Evolutionary conservation across 352 stramenopile species (phyloP).

Genomic region (Saprolegnia parasitica): DNA sequence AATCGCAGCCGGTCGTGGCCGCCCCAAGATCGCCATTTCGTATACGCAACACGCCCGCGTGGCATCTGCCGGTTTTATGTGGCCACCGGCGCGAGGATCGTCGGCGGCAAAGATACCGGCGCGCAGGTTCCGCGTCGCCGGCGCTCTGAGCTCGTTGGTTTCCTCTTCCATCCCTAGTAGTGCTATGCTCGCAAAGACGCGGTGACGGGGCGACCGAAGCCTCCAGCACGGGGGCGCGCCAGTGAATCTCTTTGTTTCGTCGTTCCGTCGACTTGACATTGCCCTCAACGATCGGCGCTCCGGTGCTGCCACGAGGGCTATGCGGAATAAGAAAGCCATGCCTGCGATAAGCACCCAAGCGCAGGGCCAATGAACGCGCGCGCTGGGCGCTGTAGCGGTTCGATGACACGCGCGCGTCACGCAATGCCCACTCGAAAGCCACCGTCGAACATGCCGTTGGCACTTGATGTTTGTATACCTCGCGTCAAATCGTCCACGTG

Average conservation of each 20-base stretch:
- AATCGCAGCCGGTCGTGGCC: background rate
- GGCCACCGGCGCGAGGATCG: too few relatives aligned
- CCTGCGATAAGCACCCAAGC: background rate
- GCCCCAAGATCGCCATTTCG: background rate
- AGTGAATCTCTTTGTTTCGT: too few relatives aligned
- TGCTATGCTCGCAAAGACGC: too few relatives aligned
- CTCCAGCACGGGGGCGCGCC: background rate
- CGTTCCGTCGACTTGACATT: conserved; percentile 4
- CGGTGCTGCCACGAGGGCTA: background rate
- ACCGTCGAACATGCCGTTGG: background rate
- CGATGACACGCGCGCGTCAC: background rate
- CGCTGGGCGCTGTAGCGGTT: background rate
- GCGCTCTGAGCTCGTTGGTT: too few relatives aligned
- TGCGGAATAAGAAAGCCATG: background rate
- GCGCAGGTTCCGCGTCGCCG: too few relatives aligned
- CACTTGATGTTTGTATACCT: background rate
- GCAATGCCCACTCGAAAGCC: background rate
- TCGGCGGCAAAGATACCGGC: too few relatives aligned
- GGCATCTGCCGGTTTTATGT: too few relatives aligned
- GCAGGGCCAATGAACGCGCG: background rate
- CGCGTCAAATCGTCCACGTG: background rate
- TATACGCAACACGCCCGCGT: background rate
- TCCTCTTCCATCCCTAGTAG: too few relatives aligned
- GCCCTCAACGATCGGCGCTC: background rate
- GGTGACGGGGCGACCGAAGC: background rate